Conservation (phyloP, 495 filamentous ascomycete species). For the Xylaria flabelliformis region DNA sequence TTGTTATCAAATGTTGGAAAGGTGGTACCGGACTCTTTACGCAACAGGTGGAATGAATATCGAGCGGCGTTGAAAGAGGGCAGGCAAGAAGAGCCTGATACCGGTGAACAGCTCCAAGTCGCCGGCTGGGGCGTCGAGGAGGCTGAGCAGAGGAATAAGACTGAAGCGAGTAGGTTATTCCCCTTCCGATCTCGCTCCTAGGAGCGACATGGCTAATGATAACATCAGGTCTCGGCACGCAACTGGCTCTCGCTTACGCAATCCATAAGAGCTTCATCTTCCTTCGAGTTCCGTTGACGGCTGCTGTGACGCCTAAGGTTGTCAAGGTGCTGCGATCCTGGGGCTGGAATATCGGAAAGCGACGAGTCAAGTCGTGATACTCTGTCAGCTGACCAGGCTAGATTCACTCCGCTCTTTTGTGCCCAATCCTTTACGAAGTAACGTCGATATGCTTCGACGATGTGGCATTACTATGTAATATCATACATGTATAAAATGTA, state of each 20-base stretch:
- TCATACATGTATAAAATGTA: conserved; percentile 18
- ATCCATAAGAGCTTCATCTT: conserved; percentile 99
- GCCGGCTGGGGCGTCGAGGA: conserved; percentile 61
- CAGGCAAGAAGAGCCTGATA: conserved; percentile 38
- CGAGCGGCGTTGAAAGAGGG: conserved; percentile 44
- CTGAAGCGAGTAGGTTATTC: conserved; percentile 59
- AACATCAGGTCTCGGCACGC: conserved; percentile 65
- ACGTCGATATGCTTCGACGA: background rate
- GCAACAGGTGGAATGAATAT: conserved; percentile 51
- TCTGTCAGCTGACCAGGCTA: background rate
- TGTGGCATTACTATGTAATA: conserved; percentile 11
- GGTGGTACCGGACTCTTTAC: conserved; percentile 58
- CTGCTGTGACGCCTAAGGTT: conserved; percentile 87
- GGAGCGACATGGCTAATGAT: conserved; percentile 26
- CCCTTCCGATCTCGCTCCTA: conserved; percentile 9
- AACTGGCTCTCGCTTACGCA: conserved; percentile 92
- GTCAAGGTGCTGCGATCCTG: conserved; percentile 83
- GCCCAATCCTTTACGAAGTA: background rate
- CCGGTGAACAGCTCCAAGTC: conserved; percentile 47
- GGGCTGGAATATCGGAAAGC: conserved; percentile 71
- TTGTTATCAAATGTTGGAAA: conserved; percentile 55
- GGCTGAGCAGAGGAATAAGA: conserved; percentile 54
- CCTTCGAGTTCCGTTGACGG: conserved; percentile 86
- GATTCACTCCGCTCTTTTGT: conserved; percentile 7
- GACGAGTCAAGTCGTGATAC: conserved; percentile 38